Evolutionary conservation across 2,329 filamentous ascomycete genomes (phyloP).

Genomic region (Fusarium napiforme): DNA sequence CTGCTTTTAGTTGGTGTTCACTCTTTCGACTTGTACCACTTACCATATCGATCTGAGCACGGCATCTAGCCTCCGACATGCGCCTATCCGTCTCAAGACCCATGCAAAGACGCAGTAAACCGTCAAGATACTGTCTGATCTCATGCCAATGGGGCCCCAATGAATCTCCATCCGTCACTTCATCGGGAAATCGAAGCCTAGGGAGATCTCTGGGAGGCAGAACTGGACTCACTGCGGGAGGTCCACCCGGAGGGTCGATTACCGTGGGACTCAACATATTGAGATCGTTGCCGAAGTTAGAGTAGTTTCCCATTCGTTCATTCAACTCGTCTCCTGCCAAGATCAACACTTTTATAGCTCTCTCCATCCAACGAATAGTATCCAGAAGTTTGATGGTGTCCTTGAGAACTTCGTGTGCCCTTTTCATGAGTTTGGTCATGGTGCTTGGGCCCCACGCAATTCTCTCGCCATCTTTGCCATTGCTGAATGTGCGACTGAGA

Average conservation of each 20-base stretch:
- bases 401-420: constrained; percentile 58
- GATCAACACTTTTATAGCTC: constrained; percentile 57
- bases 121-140: constrained; percentile 59
- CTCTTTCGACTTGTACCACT: constrained; percentile 20
- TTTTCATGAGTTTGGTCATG: constrained; percentile 60
- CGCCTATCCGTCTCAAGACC: constrained; percentile 58
- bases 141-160: constrained; percentile 58
- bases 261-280: constrained; percentile 43
- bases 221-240: constrained; percentile 43
- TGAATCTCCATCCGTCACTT: constrained; percentile 40
- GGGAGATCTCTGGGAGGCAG: constrained; percentile 36
- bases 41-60: constrained; percentile 59
- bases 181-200: constrained; percentile 25
- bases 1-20: constrained; percentile 1
- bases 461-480: constrained; percentile 38
- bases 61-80: constrained; percentile 59
- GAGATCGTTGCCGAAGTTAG: constrained; percentile 37
- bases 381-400: constrained; percentile 58
- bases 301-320: constrained; percentile 42
- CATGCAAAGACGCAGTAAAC: constrained; percentile 55
- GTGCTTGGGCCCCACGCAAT: constrained; percentile 53
- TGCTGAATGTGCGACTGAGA: constrained; percentile 38
- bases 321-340: constrained; percentile 57
- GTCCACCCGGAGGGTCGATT: constrained; percentile 36
- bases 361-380: constrained; percentile 60